Conservation (phyloP, 2,329 filamentous ascomycete species). For the Paecilomyces dactylethromorphus region DNA sequence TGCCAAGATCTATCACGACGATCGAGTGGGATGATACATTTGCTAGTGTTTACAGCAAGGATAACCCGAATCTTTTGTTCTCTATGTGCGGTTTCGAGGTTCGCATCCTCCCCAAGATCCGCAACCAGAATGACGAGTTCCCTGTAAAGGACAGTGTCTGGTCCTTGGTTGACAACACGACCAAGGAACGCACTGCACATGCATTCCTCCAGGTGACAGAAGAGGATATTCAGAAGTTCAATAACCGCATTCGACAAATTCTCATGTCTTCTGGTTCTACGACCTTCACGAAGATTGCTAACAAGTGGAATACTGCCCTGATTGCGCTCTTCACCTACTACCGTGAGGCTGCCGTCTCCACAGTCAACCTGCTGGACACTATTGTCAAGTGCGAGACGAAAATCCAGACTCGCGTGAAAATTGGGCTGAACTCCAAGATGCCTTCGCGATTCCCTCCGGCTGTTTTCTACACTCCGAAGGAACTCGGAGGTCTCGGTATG, state of each 20-base stretch:
- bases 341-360: slow-evolving; percentile 92
- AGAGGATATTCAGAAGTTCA: slow-evolving; percentile 97
- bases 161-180: slow-evolving; percentile 93
- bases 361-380: slow-evolving; percentile 85
- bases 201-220: slow-evolving; percentile 97
- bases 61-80: slow-evolving; percentile 95
- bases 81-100: slow-evolving; percentile 99
- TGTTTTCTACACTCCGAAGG: slow-evolving; percentile 98
- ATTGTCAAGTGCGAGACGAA: slow-evolving; percentile 99
- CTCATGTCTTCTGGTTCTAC: slow-evolving; percentile 99
- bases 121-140: slow-evolving; percentile 94
- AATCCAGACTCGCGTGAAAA: slow-evolving; percentile 98
- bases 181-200: slow-evolving; percentile 93
- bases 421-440: slow-evolving; percentile 98
- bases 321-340: slow-evolving; percentile 99
- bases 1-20: slow-evolving; percentile 90
- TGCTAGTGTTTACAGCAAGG: slow-evolving; percentile 92
- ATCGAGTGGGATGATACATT: slow-evolving; percentile 99
- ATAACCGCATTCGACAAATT: slow-evolving; percentile 96
- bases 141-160: slow-evolving; percentile 96
- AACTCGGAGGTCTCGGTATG: slow-evolving; percentile 95
- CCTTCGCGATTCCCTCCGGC: slow-evolving; percentile 96
- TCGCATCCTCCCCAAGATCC: slow-evolving; percentile 86
- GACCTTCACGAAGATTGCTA: slow-evolving; percentile 98
- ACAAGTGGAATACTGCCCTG: slow-evolving; percentile 98